Conservation (phyloP, 2,329 filamentous ascomycete species). For the Cercospora brassicicola region DNA sequence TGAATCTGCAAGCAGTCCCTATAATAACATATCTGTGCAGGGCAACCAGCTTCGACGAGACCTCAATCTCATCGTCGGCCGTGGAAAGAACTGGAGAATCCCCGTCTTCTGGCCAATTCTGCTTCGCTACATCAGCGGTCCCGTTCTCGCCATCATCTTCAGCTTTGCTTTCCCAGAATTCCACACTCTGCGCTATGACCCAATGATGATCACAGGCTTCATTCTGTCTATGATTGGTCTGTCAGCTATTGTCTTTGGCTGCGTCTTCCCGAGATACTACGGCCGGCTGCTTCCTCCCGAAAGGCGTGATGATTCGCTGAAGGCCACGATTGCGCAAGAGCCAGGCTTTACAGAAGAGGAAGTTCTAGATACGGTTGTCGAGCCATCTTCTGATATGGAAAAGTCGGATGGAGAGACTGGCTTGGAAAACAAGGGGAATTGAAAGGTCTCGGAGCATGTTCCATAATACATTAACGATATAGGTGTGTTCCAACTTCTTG, state of each 20-base stretch:
- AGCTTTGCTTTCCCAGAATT: slow-evolving; percentile 56
- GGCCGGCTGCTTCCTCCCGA: slow-evolving; percentile 53
- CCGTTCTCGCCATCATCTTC: slow-evolving; percentile 54
- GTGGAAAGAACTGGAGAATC: slow-evolving; percentile 58
- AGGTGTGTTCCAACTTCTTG: no score
- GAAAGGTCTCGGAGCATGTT: background rate
- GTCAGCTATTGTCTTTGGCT: slow-evolving; percentile 48
- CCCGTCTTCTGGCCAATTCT: slow-evolving; percentile 54
- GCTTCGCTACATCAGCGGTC: slow-evolving; percentile 53
- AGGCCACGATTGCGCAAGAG: slow-evolving; percentile 5
- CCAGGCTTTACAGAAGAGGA: slow-evolving; percentile 8
- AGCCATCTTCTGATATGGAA: slow-evolving; percentile 11
- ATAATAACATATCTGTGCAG: background rate
- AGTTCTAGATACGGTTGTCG: slow-evolving; percentile 4
- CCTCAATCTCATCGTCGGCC: slow-evolving; percentile 56
- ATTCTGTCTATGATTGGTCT: slow-evolving; percentile 51
- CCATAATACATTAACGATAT: no score
- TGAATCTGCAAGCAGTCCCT: slow-evolving; percentile 19
- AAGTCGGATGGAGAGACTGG: background rate
- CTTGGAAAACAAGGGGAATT: background rate
- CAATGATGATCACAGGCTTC: slow-evolving; percentile 55
- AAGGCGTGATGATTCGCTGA: slow-evolving; percentile 49
- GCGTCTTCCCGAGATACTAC: slow-evolving; percentile 54
- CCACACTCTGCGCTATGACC: slow-evolving; percentile 51
- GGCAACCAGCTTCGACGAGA: slow-evolving; percentile 59